Percentiles rank a stretch among this genome's conserved stretches.
phyloP scores from a whole-genome alignment of 805 yeast genomes.

The Yarrowia divulgata region DNA sequence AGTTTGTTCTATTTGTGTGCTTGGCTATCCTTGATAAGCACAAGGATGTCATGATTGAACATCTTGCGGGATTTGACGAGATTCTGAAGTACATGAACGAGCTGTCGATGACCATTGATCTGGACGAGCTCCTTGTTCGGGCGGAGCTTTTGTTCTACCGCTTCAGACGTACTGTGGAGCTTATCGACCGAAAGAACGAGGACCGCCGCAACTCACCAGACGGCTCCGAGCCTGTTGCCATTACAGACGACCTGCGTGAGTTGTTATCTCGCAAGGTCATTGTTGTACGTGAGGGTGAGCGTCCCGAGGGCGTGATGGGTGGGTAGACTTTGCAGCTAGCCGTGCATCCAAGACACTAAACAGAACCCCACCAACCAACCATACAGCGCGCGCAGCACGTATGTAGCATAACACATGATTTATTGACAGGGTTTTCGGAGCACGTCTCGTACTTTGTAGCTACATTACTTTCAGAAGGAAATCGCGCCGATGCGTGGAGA shows the following conservation, averaged over 20 bases:
- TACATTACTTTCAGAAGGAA: no score
- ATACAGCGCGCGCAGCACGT: background rate
- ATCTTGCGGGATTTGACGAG: slow-evolving; percentile 83
- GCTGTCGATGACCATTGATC: slow-evolving; percentile 73
- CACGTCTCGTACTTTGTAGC: no score
- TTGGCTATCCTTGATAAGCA: slow-evolving; percentile 89
- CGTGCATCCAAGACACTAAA: slow-evolving; percentile 14
- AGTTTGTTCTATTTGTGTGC: slow-evolving; percentile 86
- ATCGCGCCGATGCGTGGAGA: background rate
- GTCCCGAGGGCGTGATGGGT: slow-evolving; percentile 52
- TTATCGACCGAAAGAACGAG: slow-evolving; percentile 61
- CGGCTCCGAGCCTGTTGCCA: slow-evolving; percentile 41
- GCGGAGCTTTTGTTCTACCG: slow-evolving; percentile 83
- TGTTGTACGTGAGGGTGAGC: slow-evolving; percentile 64
- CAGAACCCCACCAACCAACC: background rate
- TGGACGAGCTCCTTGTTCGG: slow-evolving; percentile 79
- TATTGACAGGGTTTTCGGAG: slow-evolving; percentile 5
- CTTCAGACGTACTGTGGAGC: slow-evolving; percentile 78
- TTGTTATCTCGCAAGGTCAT: slow-evolving; percentile 68
- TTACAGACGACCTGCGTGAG: slow-evolving; percentile 61
- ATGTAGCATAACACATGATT: slow-evolving; percentile 26
- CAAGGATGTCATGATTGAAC: slow-evolving; percentile 75
- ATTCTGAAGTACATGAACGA: slow-evolving; percentile 93
- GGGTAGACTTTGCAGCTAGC: slow-evolving; percentile 44
- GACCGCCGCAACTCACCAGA: slow-evolving; percentile 41